A percentile compares a stretch with the other conserved stretches of the same genome.
These are phyloP conservation scores for Avena eriantha DNA, from an alignment of 176 grass and related monocot species.

Conservation along the genomic window DNA sequence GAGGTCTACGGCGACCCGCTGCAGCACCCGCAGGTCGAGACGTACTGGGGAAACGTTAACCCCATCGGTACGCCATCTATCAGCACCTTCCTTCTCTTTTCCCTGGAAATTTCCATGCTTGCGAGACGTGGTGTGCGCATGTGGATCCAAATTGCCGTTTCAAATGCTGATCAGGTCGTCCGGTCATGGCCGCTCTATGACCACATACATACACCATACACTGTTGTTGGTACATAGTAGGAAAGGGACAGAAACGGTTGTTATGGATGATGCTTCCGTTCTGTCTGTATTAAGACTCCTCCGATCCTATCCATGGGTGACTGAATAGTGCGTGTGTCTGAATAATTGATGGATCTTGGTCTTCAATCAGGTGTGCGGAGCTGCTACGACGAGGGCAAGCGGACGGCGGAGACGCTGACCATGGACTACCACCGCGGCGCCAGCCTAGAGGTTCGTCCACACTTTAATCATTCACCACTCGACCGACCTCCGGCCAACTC, in stretches of 20 bases:
- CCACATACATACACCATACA: background rate
- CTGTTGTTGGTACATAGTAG: background rate
- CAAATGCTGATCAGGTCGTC: background rate
- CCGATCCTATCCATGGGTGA: background rate
- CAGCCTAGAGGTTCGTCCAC: slow-evolving; percentile 67
- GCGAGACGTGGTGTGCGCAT: background rate
- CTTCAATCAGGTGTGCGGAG: slow-evolving; percentile 69
- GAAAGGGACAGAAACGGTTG: background rate
- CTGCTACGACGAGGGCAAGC: slow-evolving; percentile 95
- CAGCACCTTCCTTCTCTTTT: background rate
- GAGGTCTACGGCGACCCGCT: slow-evolving; percentile 94
- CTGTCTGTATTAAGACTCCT: background rate
- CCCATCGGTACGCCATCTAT: slow-evolving; percentile 61
- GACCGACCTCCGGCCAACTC: background rate
- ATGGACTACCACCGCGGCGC: slow-evolving; percentile 99
- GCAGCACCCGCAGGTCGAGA: slow-evolving; percentile 90
- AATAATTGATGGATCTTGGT: background rate
- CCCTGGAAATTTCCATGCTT: background rate
- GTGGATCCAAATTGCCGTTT: background rate
- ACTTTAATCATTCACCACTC: slow-evolving; percentile 27
- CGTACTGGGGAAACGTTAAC: slow-evolving; percentile 97
- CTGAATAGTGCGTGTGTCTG: background rate
- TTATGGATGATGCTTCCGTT: background rate
- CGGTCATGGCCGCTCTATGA: background rate
- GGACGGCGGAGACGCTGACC: slow-evolving; percentile 91